Evolutionary conservation across 106 monocot species (phyloP).

Genomic region (Vanilla planifolia): DNA sequence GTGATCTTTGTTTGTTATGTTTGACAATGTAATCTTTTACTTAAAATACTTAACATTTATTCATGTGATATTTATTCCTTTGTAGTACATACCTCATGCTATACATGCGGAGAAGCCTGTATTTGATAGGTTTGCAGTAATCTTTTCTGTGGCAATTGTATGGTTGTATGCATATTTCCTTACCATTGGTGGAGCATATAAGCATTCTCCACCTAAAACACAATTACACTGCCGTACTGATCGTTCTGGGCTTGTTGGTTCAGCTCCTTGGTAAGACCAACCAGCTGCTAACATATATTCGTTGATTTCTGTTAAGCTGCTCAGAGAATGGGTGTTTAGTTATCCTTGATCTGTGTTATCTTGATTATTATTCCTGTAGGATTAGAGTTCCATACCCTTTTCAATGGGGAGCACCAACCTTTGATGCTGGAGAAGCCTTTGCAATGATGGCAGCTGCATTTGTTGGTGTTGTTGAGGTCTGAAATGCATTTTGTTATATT

Average conservation of each 20-base stretch:
- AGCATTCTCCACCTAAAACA: conserved; percentile 75
- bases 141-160: conserved; percentile 74
- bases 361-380: conserved; percentile 27
- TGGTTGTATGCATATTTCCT: conserved; percentile 95
- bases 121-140: conserved; percentile 82
- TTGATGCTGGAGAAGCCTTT: conserved; percentile 98
- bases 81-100: conserved; percentile 39
- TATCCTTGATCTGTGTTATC: background rate
- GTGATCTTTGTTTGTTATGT: background rate
- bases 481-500: background rate
- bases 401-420: conserved; percentile 97
- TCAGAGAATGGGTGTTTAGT: background rate
- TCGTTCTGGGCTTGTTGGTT: conserved; percentile 73
- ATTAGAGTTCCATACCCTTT: conserved; percentile 98
- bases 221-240: conserved; percentile 94
- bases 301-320: background rate
- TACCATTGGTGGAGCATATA: conserved; percentile 90
- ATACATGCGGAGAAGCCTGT: conserved; percentile 48
- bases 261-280: conserved; percentile 66
- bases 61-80: no score
- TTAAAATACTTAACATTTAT: no score
- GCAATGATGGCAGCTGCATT: conserved; percentile 99
- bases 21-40: no score
- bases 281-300: background rate
- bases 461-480: conserved; percentile 88